Evolutionary conservation across 176 grass and related monocot species (phyloP).

Genomic region (Avena insularis): DNA sequence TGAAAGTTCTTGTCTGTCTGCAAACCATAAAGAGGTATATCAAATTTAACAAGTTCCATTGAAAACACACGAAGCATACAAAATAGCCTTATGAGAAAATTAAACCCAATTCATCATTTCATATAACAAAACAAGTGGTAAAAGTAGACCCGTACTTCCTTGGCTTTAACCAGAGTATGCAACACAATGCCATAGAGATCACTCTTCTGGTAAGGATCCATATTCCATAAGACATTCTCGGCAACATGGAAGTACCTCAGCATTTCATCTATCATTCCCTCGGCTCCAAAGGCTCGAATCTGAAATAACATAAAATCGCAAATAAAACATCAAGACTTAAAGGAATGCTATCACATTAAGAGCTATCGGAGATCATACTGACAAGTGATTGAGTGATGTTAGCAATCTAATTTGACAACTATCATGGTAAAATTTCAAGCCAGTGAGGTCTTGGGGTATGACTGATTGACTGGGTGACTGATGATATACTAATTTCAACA

Average conservation of each 20-base stretch:
- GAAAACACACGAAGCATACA: constrained; percentile 13
- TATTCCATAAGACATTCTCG: constrained; percentile 62
- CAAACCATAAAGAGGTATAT: constrained; percentile 43
- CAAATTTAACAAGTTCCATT: constrained; percentile 8
- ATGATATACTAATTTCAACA: constrained; percentile 8
- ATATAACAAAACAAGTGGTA: constrained; percentile 16
- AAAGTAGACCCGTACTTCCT: constrained; percentile 60
- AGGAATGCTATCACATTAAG: neutral
- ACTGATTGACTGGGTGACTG: neutral
- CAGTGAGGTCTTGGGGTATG: constrained; percentile 8
- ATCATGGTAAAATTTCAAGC: constrained; percentile 24
- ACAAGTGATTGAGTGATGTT: constrained; percentile 15
- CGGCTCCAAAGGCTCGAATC: constrained; percentile 81
- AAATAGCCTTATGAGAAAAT: constrained; percentile 12
- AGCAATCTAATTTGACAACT: constrained; percentile 22
- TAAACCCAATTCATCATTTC: constrained; percentile 1
- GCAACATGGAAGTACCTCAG: constrained; percentile 77
- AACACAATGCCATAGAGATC: constrained; percentile 67
- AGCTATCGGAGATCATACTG: constrained; percentile 12
- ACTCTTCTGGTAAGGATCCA: constrained; percentile 64
- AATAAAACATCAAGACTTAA: constrained; percentile 32
- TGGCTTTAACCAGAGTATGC: constrained; percentile 64
- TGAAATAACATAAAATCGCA: constrained; percentile 42
- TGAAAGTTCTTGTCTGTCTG: constrained; percentile 65
- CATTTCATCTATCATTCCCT: constrained; percentile 95